A percentile compares a stretch with the other conserved stretches of the same genome.
Evolutionary conservation across 1,139 yeast species (phyloP).

Genomic region (Eremothecium gossypii): DNA sequence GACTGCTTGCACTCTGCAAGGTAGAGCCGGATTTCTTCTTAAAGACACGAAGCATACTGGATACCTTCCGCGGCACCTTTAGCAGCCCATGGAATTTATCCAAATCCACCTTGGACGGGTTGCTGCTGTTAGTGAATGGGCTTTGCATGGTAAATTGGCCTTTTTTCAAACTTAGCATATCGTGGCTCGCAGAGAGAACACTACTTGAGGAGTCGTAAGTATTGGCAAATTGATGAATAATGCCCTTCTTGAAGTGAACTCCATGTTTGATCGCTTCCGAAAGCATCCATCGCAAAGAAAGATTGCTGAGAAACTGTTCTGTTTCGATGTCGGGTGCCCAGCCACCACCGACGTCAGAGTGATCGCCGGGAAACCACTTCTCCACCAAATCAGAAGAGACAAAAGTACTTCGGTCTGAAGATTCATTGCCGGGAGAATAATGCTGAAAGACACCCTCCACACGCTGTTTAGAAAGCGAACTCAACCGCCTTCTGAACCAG

Average conservation of each 20-base stretch:
- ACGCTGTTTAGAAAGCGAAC: constrained; percentile 2
- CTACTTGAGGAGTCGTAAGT: constrained; percentile 34
- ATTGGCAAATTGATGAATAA: constrained; percentile 34
- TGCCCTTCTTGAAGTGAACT: constrained; percentile 35
- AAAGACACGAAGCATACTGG: not conserved
- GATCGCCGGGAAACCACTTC: constrained; percentile 59
- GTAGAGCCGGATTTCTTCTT: not conserved
- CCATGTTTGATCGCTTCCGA: constrained; percentile 44
- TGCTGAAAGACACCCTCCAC: constrained; percentile 5
- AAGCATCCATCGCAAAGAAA: constrained; percentile 52
- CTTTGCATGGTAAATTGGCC: constrained; percentile 8
- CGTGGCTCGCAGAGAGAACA: constrained; percentile 41
- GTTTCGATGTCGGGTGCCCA: constrained; percentile 37
- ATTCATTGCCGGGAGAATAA: constrained; percentile 6
- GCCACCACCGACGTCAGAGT: constrained; percentile 60
- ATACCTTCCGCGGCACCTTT: not conserved
- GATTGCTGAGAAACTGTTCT: constrained; percentile 35
- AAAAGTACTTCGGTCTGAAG: constrained; percentile 3
- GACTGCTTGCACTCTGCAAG: not conserved
- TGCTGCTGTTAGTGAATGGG: constrained; percentile 1
- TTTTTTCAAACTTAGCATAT: constrained; percentile 31
- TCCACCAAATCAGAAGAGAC: constrained; percentile 37
- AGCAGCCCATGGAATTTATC: constrained; percentile 2
- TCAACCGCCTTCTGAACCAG: constrained; percentile 3
- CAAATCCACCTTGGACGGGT: constrained; percentile 1